These are phyloP conservation scores for Curvularia hawaiiensis DNA, from an alignment of 2,329 filamentous ascomycete species.

Conservation along the genomic window DNA sequence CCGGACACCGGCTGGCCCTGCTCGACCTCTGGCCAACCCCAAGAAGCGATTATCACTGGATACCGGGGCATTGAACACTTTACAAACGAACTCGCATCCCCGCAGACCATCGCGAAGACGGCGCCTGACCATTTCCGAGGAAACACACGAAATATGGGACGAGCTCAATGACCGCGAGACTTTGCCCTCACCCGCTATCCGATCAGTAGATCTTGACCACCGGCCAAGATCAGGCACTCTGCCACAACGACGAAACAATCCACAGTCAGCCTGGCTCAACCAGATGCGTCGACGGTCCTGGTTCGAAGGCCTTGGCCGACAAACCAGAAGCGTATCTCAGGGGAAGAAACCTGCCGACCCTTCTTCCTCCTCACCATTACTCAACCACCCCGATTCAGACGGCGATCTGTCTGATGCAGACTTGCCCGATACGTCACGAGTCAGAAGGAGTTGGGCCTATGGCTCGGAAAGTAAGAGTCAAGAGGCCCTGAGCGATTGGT, in stretches of 20 bases:
- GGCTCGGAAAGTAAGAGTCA: conserved; percentile 26
- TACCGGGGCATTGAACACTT: conserved; percentile 24
- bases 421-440: conserved; percentile 19
- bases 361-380: conserved; percentile 27
- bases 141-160: conserved; percentile 83
- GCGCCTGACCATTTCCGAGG: conserved; percentile 61
- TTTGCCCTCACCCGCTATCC: conserved; percentile 34
- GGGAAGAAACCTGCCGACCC: conserved; percentile 36
- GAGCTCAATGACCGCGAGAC: conserved; percentile 72
- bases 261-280: conserved; percentile 39
- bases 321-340: conserved; percentile 32
- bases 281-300: conserved; percentile 46
- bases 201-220: conserved; percentile 39
- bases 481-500: conserved; percentile 43
- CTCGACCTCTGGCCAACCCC: conserved; percentile 26
- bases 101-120: conserved; percentile 37
- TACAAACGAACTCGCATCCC: conserved; percentile 31
- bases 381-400: conserved; percentile 38
- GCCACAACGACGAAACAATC: conserved; percentile 34
- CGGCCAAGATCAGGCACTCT: conserved; percentile 43
- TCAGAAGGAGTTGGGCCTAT: conserved; percentile 36
- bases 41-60: conserved; percentile 35
- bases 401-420: conserved; percentile 40
- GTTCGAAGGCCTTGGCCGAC: conserved; percentile 40
- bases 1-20: conserved; percentile 42